These are phyloP conservation scores for Phialemonium atrogriseum DNA, from an alignment of 2,329 filamentous ascomycete species.

Conservation along the genomic window DNA sequence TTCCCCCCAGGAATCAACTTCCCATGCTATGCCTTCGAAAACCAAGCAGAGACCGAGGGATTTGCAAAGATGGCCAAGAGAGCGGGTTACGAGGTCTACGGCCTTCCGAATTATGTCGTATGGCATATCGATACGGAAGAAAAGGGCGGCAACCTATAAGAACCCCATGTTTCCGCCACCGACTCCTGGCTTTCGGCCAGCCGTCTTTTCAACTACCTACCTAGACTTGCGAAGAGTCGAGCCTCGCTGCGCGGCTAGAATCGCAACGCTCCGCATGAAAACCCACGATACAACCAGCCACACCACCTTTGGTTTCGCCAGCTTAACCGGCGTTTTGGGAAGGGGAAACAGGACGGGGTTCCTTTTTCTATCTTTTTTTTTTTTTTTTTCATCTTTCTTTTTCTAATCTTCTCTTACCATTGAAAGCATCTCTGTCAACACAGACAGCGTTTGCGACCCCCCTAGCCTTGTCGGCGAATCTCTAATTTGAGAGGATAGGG, in stretches of 20 bases:
- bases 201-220: conserved; percentile 3
- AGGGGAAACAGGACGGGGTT: no score
- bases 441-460: no score
- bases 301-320: conserved; percentile 8
- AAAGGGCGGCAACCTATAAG: conserved; percentile 69
- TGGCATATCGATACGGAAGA: conserved; percentile 98
- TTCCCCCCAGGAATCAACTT: conserved; percentile 77
- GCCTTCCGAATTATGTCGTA: conserved; percentile 93
- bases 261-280: conserved; percentile 11
- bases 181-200: not conserved
- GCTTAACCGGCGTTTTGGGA: conserved; percentile 10
- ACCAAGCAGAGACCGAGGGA: conserved; percentile 97
- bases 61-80: conserved; percentile 98
- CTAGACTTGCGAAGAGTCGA: conserved; percentile 3
- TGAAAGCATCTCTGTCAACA: not conserved
- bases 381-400: conserved; percentile 7
- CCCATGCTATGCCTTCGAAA: conserved; percentile 92
- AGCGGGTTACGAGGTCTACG: conserved; percentile 85
- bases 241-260: conserved; percentile 5
- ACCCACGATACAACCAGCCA: conserved; percentile 10
- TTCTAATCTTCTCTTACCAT: not conserved
- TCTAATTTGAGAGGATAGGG: no score
- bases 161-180: not conserved
- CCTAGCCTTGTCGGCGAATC: no score
- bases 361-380: no score